These are phyloP conservation scores for Globisporangium abappressorium DNA, from an alignment of 352 stramenopile species.

Conservation along the genomic window DNA sequence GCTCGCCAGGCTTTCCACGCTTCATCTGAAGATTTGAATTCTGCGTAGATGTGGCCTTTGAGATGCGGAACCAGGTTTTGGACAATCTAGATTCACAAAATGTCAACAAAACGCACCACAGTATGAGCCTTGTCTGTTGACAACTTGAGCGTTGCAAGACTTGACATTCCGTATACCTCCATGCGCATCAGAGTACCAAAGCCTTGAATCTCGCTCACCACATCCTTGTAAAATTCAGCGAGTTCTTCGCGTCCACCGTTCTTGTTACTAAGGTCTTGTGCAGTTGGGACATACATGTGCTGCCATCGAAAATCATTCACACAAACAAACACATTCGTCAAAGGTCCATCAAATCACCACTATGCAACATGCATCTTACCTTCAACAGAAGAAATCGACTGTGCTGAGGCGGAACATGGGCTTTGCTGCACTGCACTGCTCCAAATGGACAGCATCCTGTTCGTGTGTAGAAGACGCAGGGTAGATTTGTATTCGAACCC, in stretches of 20 bases:
- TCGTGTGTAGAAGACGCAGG: slow-evolving; percentile 21
- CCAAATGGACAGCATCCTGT: slow-evolving; percentile 25
- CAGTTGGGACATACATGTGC: not conserved
- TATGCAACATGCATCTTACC: slow-evolving; percentile 1
- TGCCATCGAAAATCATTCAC: not conserved
- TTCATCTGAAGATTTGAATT: slow-evolving; percentile 17
- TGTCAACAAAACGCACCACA: not conserved
- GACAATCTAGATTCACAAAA: slow-evolving; percentile 17
- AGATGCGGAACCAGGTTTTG: slow-evolving; percentile 25
- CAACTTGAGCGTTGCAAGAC: not conserved
- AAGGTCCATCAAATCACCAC: not conserved
- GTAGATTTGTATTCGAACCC: not conserved
- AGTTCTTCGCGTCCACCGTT: not conserved
- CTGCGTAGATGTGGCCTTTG: slow-evolving; percentile 26
- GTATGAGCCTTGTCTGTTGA: not conserved
- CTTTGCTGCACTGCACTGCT: slow-evolving; percentile 10
- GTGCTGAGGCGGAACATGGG: slow-evolving; percentile 2
- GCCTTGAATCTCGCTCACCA: slow-evolving; percentile 9
- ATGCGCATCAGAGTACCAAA: slow-evolving; percentile 18
- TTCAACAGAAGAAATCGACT: slow-evolving; percentile 23
- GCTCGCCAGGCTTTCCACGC: slow-evolving; percentile 16
- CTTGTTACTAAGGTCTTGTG: not conserved
- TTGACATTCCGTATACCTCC: slow-evolving; percentile 13
- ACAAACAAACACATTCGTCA: not conserved
- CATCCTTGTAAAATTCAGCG: slow-evolving; percentile 15